Evolutionary conservation across 2,329 filamentous ascomycete species (phyloP), one percentile per base, ranked within the genome.

Genomic region (Sordariomycetes sp.): DNA sequence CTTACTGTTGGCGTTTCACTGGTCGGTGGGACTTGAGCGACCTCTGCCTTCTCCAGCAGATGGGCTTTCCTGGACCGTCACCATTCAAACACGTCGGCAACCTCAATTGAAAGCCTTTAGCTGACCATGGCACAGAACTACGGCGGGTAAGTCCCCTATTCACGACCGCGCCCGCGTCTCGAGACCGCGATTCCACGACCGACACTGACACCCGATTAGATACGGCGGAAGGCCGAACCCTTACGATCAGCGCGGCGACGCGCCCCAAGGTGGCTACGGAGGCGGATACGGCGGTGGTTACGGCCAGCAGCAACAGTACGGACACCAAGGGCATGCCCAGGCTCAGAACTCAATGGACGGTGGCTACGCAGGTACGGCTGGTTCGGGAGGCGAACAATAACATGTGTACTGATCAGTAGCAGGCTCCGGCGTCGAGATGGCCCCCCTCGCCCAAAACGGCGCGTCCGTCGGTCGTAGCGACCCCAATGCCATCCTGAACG

Each of bases 401-500:
- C n/a, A n/a, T n/a, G n/a, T n/a, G n/a, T n/a, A 24, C 18, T 21
- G 32, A 27, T 32, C 8, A 39, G 21, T 12, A 2, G 19, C 44
- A 63, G 63, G 58, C 28, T 55, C 61, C 48, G 69, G 72, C 46
- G 76, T 86, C 46, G 83, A 88, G 60, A 83, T 87, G 79, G 72
- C 74, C 30, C 70, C 80, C 10, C 69, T 84, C 30, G 57, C 66
- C 29, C 68, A 70, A 40, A 70, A 69, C 39, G 66, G 62, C 32
- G 50, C 62, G 33, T 58, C 59, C 32, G 67, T 69, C 34, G 66
- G 54, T 26, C 54, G 57, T 32, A 48, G 59, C 46, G 75, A 87
- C 55, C 77, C 82, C 28, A 87, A 86, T 53, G 75, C 75, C 37
- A 82, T 94, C 45, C 72, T 95, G 39, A 86, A 93, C 62, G 82